Base-by-base conservation (phyloP, 148 eudicot species). In the Camellia sinensis region DNA sequence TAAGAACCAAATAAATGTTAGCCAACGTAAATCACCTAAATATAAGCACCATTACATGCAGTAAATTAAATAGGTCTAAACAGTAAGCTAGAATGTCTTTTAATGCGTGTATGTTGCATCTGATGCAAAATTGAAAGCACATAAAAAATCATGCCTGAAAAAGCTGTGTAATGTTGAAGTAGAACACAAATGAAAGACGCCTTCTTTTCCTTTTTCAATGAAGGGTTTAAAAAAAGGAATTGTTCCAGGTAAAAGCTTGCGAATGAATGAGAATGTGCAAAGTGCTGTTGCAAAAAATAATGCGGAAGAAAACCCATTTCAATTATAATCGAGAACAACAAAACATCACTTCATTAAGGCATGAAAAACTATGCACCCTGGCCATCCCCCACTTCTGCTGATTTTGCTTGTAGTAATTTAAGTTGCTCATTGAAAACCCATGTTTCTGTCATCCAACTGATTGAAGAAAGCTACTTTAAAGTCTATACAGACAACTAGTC, bases 241-340 rank as follows among this genome's bases (percentile, higher is more conserved):
- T 3, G 0, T 54, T 54, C 9, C 64, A 3, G 3, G 6, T 15
- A 60, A 15, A 60, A 60, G 21, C 6, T 60, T 3, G 57, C 15
- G 6, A 71, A 71, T 71, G 75, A 71, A 48, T 19, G 74, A 71
- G 57, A 68, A 70, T 7, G 11, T 48, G 15, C 14, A 72, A 71
- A 50, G 21, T 71, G 75, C 19, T 4, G 57, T 19, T 12, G 40
- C 74, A 52, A 52, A 18, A 52, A 53, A 22, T 22, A 45, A 46
- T n/a, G 56, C 13, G 61, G 61, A 52, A 19, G 40, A 71, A 48
- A 72, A 12, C n/a, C 44, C 41, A 53, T 72, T 52, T 52, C n/a
- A 72, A 22, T 21, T 50, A 5, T 56, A 45, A 69, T n/a, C 22
- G 45, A n/a, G 73, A 72, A 52, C 2, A 71, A 48, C 18, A 70